Evolutionary conservation across 208 protist species (phyloP).

Genomic region (Leptomonas seymouri): DNA sequence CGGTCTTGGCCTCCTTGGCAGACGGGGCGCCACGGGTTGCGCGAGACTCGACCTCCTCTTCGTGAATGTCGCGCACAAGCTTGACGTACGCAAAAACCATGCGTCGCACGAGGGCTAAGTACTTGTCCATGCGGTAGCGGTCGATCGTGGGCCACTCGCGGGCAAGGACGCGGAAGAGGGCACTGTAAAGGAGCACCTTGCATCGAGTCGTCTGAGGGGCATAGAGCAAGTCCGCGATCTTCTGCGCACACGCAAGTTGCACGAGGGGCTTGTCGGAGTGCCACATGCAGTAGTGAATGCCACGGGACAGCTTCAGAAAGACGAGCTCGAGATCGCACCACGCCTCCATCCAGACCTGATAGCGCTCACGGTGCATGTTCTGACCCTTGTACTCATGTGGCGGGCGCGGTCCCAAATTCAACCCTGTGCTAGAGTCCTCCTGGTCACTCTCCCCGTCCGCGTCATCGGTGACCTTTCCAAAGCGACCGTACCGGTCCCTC

Average conservation of each 20-base stretch:
- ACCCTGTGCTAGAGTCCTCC: constrained; percentile 19
- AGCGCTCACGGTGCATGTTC: constrained; percentile 47
- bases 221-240: constrained; percentile 69
- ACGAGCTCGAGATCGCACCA: constrained; percentile 84
- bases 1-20: constrained; percentile 23
- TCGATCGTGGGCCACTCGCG: constrained; percentile 92
- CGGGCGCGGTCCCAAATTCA: constrained; percentile 25
- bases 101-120: constrained; percentile 81
- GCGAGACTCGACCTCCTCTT: constrained; percentile 9
- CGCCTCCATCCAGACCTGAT: constrained; percentile 60
- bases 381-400: constrained; percentile 34
- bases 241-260: constrained; percentile 82
- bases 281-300: constrained; percentile 91
- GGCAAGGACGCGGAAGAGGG: constrained; percentile 75
- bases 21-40: constrained; percentile 17
- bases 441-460: constrained; percentile 33
- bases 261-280: constrained; percentile 93
- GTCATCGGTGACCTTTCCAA: constrained; percentile 21
- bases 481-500: constrained; percentile 43
- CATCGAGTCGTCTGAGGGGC: constrained; percentile 46
- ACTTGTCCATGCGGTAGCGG: constrained; percentile 92
- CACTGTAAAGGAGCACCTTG: constrained; percentile 71
- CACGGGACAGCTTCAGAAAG: constrained; percentile 86
- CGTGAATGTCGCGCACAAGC: constrained; percentile 54
- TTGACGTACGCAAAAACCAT: constrained; percentile 60